These are phyloP conservation scores for Plasmodium gonderi DNA, from an alignment of 169 alveolate genomes.

Conservation along the genomic window DNA sequence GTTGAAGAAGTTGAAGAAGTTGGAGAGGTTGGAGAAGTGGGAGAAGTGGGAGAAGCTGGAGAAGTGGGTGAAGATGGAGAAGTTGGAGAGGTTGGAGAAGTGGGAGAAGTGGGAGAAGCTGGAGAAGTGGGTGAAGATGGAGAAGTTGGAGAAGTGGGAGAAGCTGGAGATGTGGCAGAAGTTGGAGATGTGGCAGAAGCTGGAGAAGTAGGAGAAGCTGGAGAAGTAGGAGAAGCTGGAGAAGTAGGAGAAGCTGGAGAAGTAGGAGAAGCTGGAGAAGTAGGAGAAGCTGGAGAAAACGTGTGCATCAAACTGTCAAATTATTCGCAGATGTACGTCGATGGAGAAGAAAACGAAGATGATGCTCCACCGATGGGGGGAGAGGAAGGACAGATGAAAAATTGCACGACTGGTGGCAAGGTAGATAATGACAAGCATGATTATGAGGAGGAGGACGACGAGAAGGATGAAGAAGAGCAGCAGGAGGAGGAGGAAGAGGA, in stretches of 20 bases:
- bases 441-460: not conserved
- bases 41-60: not conserved
- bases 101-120: not conserved
- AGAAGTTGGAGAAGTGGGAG: not conserved
- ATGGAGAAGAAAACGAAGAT: too few species aligned
- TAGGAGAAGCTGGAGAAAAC: not conserved
- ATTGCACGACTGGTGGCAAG: not conserved
- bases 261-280: not conserved
- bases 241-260: not conserved
- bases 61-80: not conserved
- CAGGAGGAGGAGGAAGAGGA: not conserved
- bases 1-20: not conserved
- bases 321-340: not conserved
- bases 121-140: not conserved
- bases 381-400: not conserved
- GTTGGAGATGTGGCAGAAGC: too few species aligned
- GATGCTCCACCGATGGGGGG: too few species aligned
- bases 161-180: too few species aligned
- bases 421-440: not conserved
- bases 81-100: not conserved
- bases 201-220: not conserved
- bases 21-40: not conserved
- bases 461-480: not conserved
- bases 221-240: not conserved
- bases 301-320: constrained; percentile 26